These are phyloP conservation scores for Aspergillus spinulosporus DNA, from an alignment of 2,329 filamentous ascomycete genomes.

Conservation along the genomic window DNA sequence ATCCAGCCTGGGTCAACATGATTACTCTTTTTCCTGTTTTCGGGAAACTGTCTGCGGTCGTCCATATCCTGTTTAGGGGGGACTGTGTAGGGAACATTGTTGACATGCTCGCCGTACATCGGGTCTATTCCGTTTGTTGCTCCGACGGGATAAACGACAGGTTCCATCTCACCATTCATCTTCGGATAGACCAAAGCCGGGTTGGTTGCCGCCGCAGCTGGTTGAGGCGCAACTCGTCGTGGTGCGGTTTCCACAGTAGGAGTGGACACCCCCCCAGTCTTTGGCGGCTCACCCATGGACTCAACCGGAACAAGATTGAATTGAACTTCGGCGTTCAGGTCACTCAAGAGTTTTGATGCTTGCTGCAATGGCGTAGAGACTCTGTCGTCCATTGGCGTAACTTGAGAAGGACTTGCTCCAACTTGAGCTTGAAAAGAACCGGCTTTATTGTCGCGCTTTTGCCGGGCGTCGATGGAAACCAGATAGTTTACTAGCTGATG, in stretches of 20 bases:
- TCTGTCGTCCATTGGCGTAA: conserved; percentile 57
- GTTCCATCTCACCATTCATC: conserved; percentile 60
- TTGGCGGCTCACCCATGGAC: conserved; percentile 61
- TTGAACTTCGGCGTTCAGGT: conserved; percentile 65
- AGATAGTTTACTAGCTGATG: conserved; percentile 70
- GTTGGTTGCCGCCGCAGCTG: conserved; percentile 49
- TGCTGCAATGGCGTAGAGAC: conserved; percentile 68
- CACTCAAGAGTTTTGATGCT: conserved; percentile 64
- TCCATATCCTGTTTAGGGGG: conserved; percentile 63
- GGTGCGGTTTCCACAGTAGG: conserved; percentile 55
- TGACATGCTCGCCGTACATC: conserved; percentile 89
- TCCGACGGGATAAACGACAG: conserved; percentile 86
- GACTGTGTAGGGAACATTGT: conserved; percentile 86
- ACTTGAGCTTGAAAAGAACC: conserved; percentile 44
- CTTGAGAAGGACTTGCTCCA: conserved; percentile 47
- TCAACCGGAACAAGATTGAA: conserved; percentile 65
- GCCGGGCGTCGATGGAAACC: conserved; percentile 64
- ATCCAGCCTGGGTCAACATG: conserved; percentile 65
- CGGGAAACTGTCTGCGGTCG: conserved; percentile 50
- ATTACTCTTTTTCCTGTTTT: conserved; percentile 61
- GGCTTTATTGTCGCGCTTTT: conserved; percentile 60
- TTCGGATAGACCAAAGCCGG: conserved; percentile 53
- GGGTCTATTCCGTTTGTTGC: conserved; percentile 91
- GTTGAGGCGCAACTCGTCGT: conserved; percentile 45
- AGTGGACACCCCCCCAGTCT: conserved; percentile 57